Evolutionary conservation across 208 protist genomes (phyloP).

Genomic region (Histomonas meleagridis): DNA sequence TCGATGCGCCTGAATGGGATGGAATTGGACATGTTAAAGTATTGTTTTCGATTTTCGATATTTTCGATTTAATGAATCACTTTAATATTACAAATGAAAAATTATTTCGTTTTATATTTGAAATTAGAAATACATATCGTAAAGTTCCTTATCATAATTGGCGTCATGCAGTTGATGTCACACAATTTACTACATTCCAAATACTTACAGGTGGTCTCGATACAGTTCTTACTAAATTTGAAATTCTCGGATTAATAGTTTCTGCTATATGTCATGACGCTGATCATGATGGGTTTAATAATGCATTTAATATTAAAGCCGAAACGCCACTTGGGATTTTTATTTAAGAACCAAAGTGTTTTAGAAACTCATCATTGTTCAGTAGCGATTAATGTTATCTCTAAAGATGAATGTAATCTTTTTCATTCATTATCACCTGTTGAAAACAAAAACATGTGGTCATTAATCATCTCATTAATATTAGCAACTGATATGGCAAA

Average conservation of each 20-base stretch:
- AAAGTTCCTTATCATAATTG: conserved; percentile 63
- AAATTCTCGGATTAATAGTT: conserved; percentile 70
- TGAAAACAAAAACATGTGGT: conserved; percentile 50
- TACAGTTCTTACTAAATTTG: conserved; percentile 55
- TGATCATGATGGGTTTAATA: conserved; percentile 84
- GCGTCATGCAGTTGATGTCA: conserved; percentile 58
- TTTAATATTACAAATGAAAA: conserved; percentile 36
- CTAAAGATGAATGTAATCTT: conserved; percentile 43
- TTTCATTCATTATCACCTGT: conserved; percentile 37
- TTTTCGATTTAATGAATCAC: conserved; percentile 37
- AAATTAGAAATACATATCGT: conserved; percentile 37
- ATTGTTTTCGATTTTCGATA: conserved; percentile 37
- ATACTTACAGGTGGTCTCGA: conserved; percentile 52
- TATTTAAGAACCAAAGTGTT: conserved; percentile 57
- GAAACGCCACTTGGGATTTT: conserved; percentile 66
- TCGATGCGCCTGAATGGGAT: conserved; percentile 12
- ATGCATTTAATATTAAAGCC: conserved; percentile 77
- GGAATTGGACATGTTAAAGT: conserved; percentile 6
- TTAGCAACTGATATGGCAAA: conserved; percentile 54
- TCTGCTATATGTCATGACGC: conserved; percentile 78
- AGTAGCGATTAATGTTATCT: conserved; percentile 44
- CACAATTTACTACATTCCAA: conserved; percentile 51
- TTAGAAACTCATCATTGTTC: conserved; percentile 58
- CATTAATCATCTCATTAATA: conserved; percentile 49
- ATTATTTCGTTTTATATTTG: conserved; percentile 29